phyloP scores from a whole-genome alignment of 2,329 filamentous ascomycete genomes.

The Botrytis galanthina region DNA sequence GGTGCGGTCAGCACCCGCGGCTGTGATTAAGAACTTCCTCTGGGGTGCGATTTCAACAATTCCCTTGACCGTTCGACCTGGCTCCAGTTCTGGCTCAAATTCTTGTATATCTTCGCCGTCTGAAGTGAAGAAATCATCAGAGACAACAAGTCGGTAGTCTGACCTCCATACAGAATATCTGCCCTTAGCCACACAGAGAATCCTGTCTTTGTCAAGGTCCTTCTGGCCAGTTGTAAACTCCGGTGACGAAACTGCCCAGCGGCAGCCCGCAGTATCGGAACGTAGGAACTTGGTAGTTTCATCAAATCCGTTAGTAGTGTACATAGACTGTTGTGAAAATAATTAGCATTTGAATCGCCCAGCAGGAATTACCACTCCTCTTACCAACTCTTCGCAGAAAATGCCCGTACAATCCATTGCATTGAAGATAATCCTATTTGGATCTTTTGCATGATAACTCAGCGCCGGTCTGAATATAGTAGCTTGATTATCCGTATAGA shows the following conservation, averaged over 20 bases:
- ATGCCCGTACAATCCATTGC: conserved; percentile 65
- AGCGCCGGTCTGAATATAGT: conserved; percentile 57
- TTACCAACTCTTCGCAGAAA: conserved; percentile 58
- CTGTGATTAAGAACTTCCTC: conserved; percentile 83
- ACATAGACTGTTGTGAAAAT: conserved; percentile 47
- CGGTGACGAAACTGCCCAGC: conserved; percentile 79
- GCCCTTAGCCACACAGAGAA: conserved; percentile 78
- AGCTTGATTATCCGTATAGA: conserved; percentile 60
- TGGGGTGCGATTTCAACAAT: conserved; percentile 79
- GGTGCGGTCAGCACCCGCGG: conserved; percentile 73
- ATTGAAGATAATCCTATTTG: conserved; percentile 82
- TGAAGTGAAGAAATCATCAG: conserved; percentile 77
- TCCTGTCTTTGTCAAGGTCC: conserved; percentile 64
- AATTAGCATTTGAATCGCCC: conserved; percentile 22
- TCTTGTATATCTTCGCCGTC: conserved; percentile 52
- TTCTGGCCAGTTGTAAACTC: conserved; percentile 69
- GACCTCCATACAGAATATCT: conserved; percentile 67
- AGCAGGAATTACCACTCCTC: conserved; percentile 12
- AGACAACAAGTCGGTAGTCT: conserved; percentile 76
- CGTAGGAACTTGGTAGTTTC: conserved; percentile 62
- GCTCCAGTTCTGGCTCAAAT: conserved; percentile 75
- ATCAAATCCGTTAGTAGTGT: conserved; percentile 85
- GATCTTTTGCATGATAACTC: conserved; percentile 79
- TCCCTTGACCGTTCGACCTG: conserved; percentile 70
- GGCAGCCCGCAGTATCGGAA: conserved; percentile 70